phyloP scores from a whole-genome alignment of 2,329 filamentous ascomycete species.

The Coccinonectria pachysandricola region DNA sequence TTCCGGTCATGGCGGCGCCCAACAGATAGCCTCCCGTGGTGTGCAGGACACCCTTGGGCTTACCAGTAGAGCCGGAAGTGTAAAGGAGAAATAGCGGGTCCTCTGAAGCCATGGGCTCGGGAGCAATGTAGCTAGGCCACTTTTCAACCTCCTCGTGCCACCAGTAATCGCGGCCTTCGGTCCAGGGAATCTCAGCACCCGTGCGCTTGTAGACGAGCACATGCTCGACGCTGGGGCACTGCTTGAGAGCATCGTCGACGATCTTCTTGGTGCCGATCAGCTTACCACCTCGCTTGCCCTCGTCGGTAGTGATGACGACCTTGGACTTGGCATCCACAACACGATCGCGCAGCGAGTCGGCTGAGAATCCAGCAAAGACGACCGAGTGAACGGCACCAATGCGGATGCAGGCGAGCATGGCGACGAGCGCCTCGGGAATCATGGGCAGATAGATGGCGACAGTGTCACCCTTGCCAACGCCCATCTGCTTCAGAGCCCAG shows the following conservation, averaged over 20 bases:
- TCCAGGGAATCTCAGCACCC: constrained; percentile 86
- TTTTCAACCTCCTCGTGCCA: constrained; percentile 99
- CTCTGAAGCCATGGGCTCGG: constrained; percentile 82
- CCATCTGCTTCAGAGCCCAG: constrained; percentile 86
- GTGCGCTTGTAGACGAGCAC: constrained; percentile 93
- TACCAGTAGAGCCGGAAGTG: constrained; percentile 94
- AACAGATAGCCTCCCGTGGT: constrained; percentile 92
- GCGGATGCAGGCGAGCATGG: constrained; percentile 81
- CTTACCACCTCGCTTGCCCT: constrained; percentile 97
- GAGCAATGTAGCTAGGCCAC: constrained; percentile 85
- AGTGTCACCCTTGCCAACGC: constrained; percentile 92
- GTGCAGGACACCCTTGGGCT: constrained; percentile 99
- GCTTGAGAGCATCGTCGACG: constrained; percentile 92
- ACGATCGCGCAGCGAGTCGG: constrained; percentile 89
- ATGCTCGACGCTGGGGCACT: constrained; percentile 79
- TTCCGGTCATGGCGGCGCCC: constrained; percentile 85
- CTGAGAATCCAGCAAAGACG: constrained; percentile 94
- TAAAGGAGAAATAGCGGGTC: constrained; percentile 97
- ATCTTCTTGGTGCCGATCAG: constrained; percentile 98
- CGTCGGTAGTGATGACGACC: constrained; percentile 93
- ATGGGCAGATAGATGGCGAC: constrained; percentile 97
- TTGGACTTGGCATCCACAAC: constrained; percentile 84
- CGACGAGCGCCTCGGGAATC: constrained; percentile 91
- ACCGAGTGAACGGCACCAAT: constrained; percentile 97
- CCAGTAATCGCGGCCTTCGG: constrained; percentile 81